Percentiles rank a stretch among this genome's conserved stretches.
Evolutionary conservation across 2,329 filamentous ascomycete species (phyloP).

Genomic region (Verticillium zaregamsianum): DNA sequence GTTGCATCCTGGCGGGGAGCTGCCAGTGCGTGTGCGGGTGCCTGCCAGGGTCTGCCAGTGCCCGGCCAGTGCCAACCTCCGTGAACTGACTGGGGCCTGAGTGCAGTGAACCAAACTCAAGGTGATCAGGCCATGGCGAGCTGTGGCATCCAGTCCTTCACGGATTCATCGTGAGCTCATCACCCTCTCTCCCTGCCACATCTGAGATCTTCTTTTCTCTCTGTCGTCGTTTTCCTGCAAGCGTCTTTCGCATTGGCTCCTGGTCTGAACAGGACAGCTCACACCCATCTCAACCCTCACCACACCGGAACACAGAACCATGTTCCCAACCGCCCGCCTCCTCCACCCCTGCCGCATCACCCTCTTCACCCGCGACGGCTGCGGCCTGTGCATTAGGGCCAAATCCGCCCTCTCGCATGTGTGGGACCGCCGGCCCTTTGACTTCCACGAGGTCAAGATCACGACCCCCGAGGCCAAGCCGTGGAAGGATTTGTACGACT

Average conservation of each 20-base stretch:
- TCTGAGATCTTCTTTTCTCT: neutral
- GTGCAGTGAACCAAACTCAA: neutral
- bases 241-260: too few relatives aligned
- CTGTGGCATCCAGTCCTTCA: neutral
- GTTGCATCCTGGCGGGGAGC: neutral
- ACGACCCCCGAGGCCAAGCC: conserved; percentile 56
- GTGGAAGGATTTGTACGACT: conserved; percentile 74
- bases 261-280: too few relatives aligned
- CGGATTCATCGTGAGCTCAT: neutral
- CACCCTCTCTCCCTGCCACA: neutral
- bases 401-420: conserved; percentile 65
- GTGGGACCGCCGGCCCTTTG: conserved; percentile 63
- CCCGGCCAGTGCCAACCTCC: neutral
- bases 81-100: too few relatives aligned
- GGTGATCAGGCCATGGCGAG: neutral
- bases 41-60: neutral
- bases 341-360: conserved; percentile 62
- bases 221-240: too few relatives aligned
- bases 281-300: neutral
- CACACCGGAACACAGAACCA: conserved; percentile 20
- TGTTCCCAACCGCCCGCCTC: conserved; percentile 48
- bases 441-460: conserved; percentile 66
- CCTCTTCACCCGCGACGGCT: conserved; percentile 69
- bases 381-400: conserved; percentile 66
- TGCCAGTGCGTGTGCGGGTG: neutral